Base-by-base conservation (phyloP, 768 basidiomycete genomes). In the Agrocybe pediades region DNA sequence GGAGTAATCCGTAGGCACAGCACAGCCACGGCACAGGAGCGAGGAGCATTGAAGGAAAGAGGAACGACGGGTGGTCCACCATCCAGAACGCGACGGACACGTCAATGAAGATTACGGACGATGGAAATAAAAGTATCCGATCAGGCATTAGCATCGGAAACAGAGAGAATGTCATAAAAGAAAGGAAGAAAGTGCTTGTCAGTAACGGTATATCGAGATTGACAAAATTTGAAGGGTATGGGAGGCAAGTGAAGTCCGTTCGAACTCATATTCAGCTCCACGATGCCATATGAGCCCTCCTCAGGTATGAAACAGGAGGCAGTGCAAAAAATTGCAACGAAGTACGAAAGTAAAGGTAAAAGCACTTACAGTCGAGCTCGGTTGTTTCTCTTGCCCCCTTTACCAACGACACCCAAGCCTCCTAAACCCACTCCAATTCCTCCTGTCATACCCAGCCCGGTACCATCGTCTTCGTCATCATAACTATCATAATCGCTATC, bases 361-460 rank as follows among this genome's bases (percentile, higher is more conserved):
- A n/a, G n/a, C 15, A 73, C 73, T 74, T 63, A 79, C 79, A 73
- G 65, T 68, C 76, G 68, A 17, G 59, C 47, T 26, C 59, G 57
- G 54, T 67, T 69, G 24, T 69, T 60, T 41, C 65, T 64, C 57
- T 58, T 69, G 20, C 63, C 68, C 43, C 65, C 62, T 46, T 62
- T 62, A 25, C 69, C 69, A 17, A 62, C 58, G 1, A 76, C 74
- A 21, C 76, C 77, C 45, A 81, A 61, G 2, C 77, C 79, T 49
- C 68, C 75, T 63, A 78, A 68, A 11, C 79, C 80, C 15, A 82
- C 75, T 54, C 72, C 76, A 55, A 80, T 77, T 0, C 76, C 75
- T 16, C 73, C 76, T 23, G 65, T 59, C 60, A 59, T 63, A 8
- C 53, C 66, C 36, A 64, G 62, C 2, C 60, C 66, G 17, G 62